Evolutionary conservation across 179 eudicot genomes (phyloP).

Genomic region (Patellifolia procumbens): DNA sequence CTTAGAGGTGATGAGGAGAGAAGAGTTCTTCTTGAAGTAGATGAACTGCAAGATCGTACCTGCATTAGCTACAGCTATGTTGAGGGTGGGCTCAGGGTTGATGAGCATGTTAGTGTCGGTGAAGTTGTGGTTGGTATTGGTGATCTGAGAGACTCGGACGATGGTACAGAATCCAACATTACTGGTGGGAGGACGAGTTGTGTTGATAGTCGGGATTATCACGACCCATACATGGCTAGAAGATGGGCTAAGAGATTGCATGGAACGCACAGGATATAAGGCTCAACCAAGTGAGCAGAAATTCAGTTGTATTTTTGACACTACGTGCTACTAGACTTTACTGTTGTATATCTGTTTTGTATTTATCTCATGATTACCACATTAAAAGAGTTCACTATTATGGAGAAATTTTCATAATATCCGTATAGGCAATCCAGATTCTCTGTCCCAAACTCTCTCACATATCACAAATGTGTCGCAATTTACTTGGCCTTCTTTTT

Average conservation of each 20-base stretch:
- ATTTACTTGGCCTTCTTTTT: too few species aligned
- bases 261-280: constrained; percentile 44
- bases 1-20: constrained; percentile 78
- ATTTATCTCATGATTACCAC: neutral
- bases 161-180: constrained; percentile 30
- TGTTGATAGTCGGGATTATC: constrained; percentile 70
- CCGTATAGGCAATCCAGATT: too few species aligned
- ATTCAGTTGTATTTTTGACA: constrained; percentile 8
- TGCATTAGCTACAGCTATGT: constrained; percentile 67
- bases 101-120: constrained; percentile 57
- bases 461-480: too few species aligned
- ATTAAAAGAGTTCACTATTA: neutral
- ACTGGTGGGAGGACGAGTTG: constrained; percentile 61
- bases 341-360: constrained; percentile 1
- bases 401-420: neutral
- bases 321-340: neutral
- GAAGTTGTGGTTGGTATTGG: constrained; percentile 47
- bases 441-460: too few species aligned
- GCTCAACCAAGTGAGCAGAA: neutral
- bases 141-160: constrained; percentile 39
- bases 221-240: constrained; percentile 86
- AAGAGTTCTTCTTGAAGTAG: constrained; percentile 55
- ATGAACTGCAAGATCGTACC: constrained; percentile 37
- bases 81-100: constrained; percentile 46
- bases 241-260: constrained; percentile 94